Base-by-base conservation (phyloP, 1,284 basidiomycete genomes). In the Thecaphora frezii region DNA sequence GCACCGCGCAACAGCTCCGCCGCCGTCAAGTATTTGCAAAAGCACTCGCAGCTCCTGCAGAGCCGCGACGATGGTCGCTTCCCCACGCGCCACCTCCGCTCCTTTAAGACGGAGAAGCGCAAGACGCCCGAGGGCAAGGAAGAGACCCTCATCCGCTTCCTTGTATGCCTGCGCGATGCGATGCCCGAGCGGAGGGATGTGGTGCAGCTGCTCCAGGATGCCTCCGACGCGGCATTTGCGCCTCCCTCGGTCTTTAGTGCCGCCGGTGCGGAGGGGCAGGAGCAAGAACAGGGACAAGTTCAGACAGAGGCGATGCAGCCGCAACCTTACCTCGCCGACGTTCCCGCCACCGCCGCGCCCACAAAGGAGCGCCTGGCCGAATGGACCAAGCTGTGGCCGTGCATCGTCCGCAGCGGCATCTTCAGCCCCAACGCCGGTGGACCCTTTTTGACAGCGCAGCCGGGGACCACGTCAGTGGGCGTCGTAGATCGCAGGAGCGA, bases 261-360 rank as follows among this genome's bases (percentile, higher is more conserved):
- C 33, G 33, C 28, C 28, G 28, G 28, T 28, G 28, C 7, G 7
- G 28, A 28, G 28, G 28, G 7, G 28, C 28, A 28, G 28, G 28
- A 28, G 28, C 28, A 36, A 16, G 33, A 36, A n/a, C n/a, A n/a
- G n/a, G n/a, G n/a, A n/a, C n/a, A n/a, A n/a, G n/a, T n/a, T n/a
- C n/a, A n/a, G n/a, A n/a, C n/a, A n/a, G n/a, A n/a, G n/a, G n/a
- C n/a, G 4, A 36, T 4, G 0, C 0, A 21, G 0, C 56, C 66
- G 1, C 25, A 64, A 3, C 58, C 71, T 19, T 68, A 88, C 71
- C 76, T 82, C 1, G 74, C 85, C 2, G 69, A 81, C 1, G 89
- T 96, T 0, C 93, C 94, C 0, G 80, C 82, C 22, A 83, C 84
- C 9, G 83, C 87, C 7, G 92, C 92, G 0, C 82, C 89, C 2